Conservation (phyloP, 306 rosid species). For the Cyamopsis tetragonoloba region DNA sequence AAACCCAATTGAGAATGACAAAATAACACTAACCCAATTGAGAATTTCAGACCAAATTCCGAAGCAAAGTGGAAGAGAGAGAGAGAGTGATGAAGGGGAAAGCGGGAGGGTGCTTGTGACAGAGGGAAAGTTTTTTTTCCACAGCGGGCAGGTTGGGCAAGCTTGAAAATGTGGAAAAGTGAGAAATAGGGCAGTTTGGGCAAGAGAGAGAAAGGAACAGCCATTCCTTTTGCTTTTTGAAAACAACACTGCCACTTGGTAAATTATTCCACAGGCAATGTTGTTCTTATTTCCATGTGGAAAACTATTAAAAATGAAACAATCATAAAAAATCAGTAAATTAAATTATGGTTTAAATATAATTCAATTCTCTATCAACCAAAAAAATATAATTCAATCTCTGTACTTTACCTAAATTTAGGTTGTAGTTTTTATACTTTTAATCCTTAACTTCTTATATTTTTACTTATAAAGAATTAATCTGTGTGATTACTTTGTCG, state of each 20-base stretch:
- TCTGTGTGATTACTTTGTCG: too few species aligned
- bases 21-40: not conserved
- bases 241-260: conserved; percentile 24
- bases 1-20: conserved; percentile 20
- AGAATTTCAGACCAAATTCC: conserved; percentile 26
- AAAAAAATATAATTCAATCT: too few species aligned
- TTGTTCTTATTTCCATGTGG: conserved; percentile 22
- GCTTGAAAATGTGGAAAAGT: conserved; percentile 30
- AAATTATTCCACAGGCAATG: conserved; percentile 26
- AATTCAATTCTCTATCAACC: too few species aligned
- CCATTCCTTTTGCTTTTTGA: conserved; percentile 25
- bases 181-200: conserved; percentile 26
- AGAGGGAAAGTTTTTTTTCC: conserved; percentile 36
- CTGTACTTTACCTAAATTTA: too few species aligned
- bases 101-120: conserved; percentile 41
- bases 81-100: conserved; percentile 25
- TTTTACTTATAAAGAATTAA: too few species aligned
- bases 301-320: not conserved
- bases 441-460: too few species aligned
- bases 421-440: too few species aligned
- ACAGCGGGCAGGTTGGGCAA: conserved; percentile 38
- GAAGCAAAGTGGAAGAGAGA: conserved; percentile 27
- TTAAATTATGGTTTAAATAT: too few species aligned
- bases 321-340: not conserved
- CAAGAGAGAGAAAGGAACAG: conserved; percentile 35